Conservation (phyloP, 306 rosid genomes). For the Potentilla sterilis region DNA sequence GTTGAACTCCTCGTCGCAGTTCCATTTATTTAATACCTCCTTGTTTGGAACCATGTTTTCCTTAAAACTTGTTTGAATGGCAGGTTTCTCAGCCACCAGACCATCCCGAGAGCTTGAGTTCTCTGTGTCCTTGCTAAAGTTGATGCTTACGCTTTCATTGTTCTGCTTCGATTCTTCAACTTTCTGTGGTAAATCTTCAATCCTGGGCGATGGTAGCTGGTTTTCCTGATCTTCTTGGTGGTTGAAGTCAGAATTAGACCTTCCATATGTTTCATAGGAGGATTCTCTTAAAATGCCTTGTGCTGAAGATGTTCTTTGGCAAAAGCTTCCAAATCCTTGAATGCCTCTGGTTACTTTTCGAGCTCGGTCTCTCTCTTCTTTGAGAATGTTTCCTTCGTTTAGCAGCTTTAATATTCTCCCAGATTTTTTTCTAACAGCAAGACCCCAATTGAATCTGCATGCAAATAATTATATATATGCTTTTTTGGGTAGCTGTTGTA, state of each 20-base stretch:
- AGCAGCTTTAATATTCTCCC: conserved; percentile 62
- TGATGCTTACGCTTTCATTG: conserved; percentile 7
- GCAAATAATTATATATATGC: background rate
- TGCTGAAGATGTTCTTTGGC: conserved; percentile 47
- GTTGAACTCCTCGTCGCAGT: conserved; percentile 41
- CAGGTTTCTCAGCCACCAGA: conserved; percentile 34
- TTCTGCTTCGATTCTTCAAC: conserved; percentile 17
- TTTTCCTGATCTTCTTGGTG: conserved; percentile 43
- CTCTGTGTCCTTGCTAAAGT: conserved; percentile 11
- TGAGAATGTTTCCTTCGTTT: conserved; percentile 56
- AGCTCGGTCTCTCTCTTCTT: conserved; percentile 76
- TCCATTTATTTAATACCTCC: conserved; percentile 53
- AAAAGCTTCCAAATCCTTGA: conserved; percentile 86
- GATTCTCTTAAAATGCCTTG: conserved; percentile 47
- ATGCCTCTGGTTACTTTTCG: conserved; percentile 77
- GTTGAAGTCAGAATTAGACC: conserved; percentile 41
- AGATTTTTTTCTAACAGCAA: conserved; percentile 75
- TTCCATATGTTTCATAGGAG: conserved; percentile 36
- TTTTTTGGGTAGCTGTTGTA: background rate
- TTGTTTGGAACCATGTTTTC: conserved; percentile 59
- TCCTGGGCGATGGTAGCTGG: conserved; percentile 20
- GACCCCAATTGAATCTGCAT: conserved; percentile 92
- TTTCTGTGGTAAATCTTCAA: conserved; percentile 22
- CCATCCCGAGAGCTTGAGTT: conserved; percentile 21
- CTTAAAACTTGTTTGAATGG: conserved; percentile 38